Evolutionary conservation across 208 protist species (phyloP).

Genomic region (Angomonas ambiguus): DNA sequence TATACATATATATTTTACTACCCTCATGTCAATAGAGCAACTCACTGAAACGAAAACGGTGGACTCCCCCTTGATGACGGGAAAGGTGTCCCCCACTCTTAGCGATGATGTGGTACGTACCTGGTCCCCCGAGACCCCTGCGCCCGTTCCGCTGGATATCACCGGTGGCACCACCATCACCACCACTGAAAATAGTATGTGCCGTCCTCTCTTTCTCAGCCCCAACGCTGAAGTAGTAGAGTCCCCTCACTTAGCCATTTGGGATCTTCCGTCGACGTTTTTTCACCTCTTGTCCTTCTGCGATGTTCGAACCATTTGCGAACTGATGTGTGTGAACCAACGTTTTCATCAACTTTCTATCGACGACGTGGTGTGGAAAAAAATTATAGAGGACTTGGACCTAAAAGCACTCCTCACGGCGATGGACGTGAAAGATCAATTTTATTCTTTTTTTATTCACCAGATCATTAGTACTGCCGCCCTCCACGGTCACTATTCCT

Average conservation of each 20-base stretch:
- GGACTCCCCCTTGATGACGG: neutral
- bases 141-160: conserved; percentile 11
- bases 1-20: no score
- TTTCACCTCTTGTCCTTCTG: conserved; percentile 37
- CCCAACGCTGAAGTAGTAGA: neutral
- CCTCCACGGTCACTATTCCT: conserved; percentile 67
- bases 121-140: conserved; percentile 28
- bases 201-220: conserved; percentile 6
- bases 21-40: conserved; percentile 1
- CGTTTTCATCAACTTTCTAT: conserved; percentile 29
- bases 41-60: neutral
- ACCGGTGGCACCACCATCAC: neutral
- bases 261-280: conserved; percentile 8
- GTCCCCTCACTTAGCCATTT: neutral
- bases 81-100: neutral
- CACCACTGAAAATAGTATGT: neutral
- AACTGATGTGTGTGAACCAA: conserved; percentile 35
- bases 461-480: conserved; percentile 62
- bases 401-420: conserved; percentile 36
- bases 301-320: conserved; percentile 28
- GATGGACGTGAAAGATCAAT: conserved; percentile 20
- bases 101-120: conserved; percentile 5
- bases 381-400: conserved; percentile 37
- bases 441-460: conserved; percentile 64
- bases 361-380: conserved; percentile 43